These are phyloP conservation scores for Exophiala lecanii-corni DNA, from an alignment of 2,329 filamentous ascomycete species.

Conservation along the genomic window DNA sequence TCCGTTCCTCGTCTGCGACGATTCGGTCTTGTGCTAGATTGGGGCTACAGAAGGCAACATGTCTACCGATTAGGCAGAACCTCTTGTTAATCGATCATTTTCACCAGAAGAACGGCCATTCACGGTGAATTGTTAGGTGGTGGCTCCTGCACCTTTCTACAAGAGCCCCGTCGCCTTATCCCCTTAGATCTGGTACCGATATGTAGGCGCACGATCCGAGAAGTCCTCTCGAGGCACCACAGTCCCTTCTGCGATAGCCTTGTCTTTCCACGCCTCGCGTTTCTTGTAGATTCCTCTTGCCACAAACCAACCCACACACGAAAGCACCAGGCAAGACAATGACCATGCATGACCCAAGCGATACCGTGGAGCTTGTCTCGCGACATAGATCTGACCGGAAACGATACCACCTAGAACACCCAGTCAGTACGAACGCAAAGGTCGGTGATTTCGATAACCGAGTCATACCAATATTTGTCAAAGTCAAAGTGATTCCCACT, in stretches of 20 bases:
- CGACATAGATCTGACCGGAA: constrained; percentile 21
- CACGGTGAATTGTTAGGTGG: too few relatives aligned
- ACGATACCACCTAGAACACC: constrained; percentile 50
- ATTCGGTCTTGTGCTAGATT: too few relatives aligned
- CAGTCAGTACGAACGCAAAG: constrained; percentile 8
- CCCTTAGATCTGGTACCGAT: constrained; percentile 20
- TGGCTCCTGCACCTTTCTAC: too few relatives aligned
- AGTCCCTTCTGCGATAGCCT: constrained; percentile 12
- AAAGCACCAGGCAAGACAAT: constrained; percentile 14
- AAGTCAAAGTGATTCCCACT: constrained; percentile 44
- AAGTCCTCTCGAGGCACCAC: constrained; percentile 16
- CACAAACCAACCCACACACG: constrained; percentile 16
- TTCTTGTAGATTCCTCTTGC: constrained; percentile 14
- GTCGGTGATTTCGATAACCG: not conserved
- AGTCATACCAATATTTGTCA: constrained; percentile 33
- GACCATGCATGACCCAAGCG: constrained; percentile 20
- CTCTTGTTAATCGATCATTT: too few relatives aligned
- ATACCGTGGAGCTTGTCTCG: constrained; percentile 17
- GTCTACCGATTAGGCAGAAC: too few relatives aligned
- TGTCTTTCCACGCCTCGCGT: constrained; percentile 12
- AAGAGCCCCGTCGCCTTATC: too few relatives aligned
- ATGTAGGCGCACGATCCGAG: constrained; percentile 18
- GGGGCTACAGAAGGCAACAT: too few relatives aligned
- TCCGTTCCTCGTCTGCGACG: too few relatives aligned
- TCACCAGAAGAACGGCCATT: too few relatives aligned